Evolutionary conservation across 2,329 filamentous ascomycete species (phyloP).

Genomic region (Hymenoscyphus occultus): DNA sequence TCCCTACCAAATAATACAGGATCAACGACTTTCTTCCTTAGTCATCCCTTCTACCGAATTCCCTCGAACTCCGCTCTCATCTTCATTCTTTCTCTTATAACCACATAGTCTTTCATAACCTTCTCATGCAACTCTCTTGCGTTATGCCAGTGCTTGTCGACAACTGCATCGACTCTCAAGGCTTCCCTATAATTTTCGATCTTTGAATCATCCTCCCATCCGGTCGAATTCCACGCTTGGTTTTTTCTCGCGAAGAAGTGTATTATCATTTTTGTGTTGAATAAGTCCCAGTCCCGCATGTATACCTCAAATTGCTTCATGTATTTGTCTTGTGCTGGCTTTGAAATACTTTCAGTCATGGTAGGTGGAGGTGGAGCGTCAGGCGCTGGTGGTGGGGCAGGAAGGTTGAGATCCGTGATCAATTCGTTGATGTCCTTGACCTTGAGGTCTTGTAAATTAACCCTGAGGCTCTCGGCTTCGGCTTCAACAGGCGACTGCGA

Average conservation of each 20-base stretch:
- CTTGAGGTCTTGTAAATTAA: conserved; percentile 45
- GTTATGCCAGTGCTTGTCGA: conserved; percentile 58
- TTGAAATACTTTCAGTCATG: conserved; percentile 41
- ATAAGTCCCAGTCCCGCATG: conserved; percentile 49
- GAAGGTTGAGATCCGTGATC: conserved; percentile 49
- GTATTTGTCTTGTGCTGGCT: conserved; percentile 49
- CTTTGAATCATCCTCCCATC: conserved; percentile 45
- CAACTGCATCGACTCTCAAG: conserved; percentile 61
- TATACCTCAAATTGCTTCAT: conserved; percentile 53
- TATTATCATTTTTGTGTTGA: conserved; percentile 51
- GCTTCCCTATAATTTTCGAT: conserved; percentile 57
- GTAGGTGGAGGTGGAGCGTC: conserved; percentile 37
- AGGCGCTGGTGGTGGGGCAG: conserved; percentile 45
- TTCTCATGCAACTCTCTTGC: conserved; percentile 59
- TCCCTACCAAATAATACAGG: not conserved
- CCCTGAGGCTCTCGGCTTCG: conserved; percentile 26
- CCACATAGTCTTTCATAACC: conserved; percentile 57
- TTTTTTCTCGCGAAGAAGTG: conserved; percentile 54
- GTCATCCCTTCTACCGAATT: conserved; percentile 2
- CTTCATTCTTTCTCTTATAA: conserved; percentile 43
- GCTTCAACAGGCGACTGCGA: conserved; percentile 23
- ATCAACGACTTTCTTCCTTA: not conserved
- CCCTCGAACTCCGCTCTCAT: conserved; percentile 23
- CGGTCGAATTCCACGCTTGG: conserved; percentile 36
- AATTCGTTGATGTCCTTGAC: conserved; percentile 47